Conservation (phyloP, 257 asterid genomes). For the Solanum appendiculatum region DNA sequence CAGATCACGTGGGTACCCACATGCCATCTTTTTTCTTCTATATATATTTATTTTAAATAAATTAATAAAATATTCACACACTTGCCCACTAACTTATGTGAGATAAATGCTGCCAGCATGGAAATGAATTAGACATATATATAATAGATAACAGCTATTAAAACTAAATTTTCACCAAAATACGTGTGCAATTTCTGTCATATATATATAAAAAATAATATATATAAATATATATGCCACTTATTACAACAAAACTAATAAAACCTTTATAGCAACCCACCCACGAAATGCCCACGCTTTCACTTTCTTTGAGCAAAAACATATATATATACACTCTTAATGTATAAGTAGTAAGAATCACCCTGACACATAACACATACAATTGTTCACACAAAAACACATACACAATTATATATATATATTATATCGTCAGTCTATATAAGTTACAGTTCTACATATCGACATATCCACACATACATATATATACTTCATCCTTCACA, state of each 20-base stretch:
- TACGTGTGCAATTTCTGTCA: background rate
- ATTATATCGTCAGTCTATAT: background rate
- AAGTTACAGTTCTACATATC: background rate
- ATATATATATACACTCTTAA: background rate
- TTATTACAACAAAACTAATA: background rate
- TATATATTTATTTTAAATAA: no score
- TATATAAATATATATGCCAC: background rate
- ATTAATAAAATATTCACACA: background rate
- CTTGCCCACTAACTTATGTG: background rate
- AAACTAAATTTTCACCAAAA: background rate
- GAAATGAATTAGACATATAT: background rate
- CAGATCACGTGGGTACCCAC: background rate
- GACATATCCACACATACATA: background rate
- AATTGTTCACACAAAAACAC: background rate
- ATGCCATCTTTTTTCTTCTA: background rate
- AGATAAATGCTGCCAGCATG: background rate
- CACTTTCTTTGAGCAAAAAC: background rate
- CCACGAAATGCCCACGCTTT: conserved; percentile 61
- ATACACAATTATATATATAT: no score
- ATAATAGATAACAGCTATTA: background rate
- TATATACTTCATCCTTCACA: background rate
- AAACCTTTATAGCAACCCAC: background rate
- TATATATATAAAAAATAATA: background rate
- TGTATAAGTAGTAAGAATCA: conserved; percentile 2
- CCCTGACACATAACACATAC: background rate